Evolutionary conservation across 78 protist genomes (phyloP).

Genomic region (Protostelium mycophagum): DNA sequence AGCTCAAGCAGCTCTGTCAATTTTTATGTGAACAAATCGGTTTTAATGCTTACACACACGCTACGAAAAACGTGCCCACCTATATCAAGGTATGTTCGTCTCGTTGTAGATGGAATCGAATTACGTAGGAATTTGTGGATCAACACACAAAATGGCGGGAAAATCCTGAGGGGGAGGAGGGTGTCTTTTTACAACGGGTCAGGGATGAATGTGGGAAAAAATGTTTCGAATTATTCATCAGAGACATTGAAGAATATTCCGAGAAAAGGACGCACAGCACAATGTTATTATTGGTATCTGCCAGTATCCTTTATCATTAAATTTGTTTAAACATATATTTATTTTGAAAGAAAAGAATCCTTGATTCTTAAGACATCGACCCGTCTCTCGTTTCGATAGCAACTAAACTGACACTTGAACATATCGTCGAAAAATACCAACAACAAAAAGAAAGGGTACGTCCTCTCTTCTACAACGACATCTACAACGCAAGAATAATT

Average conservation of each 20-base stretch:
- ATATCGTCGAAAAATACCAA: not conserved
- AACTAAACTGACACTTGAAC: not conserved
- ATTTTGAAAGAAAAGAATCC: too few species aligned
- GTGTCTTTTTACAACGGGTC: not conserved
- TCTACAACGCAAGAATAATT: not conserved
- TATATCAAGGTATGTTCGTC: not conserved
- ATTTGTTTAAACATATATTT: too few species aligned
- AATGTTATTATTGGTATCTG: not conserved
- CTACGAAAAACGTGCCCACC: not conserved
- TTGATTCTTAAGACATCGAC: not conserved
- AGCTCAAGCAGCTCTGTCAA: not conserved
- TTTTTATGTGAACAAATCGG: not conserved
- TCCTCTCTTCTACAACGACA: not conserved
- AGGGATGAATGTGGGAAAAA: not conserved
- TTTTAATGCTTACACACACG: not conserved
- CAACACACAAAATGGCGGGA: not conserved
- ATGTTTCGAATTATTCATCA: not conserved
- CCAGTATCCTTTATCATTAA: not conserved
- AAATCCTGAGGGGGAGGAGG: not conserved
- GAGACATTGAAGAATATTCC: not conserved
- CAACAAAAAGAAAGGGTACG: not conserved
- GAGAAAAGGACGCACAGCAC: not conserved
- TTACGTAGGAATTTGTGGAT: not conserved
- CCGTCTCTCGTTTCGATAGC: not conserved
- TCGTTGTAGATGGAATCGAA: not conserved